Evolutionary conservation across 2,329 filamentous ascomycete species (phyloP), one percentile per base, ranked within the genome.

Genomic region (Fusarium nygamai): DNA sequence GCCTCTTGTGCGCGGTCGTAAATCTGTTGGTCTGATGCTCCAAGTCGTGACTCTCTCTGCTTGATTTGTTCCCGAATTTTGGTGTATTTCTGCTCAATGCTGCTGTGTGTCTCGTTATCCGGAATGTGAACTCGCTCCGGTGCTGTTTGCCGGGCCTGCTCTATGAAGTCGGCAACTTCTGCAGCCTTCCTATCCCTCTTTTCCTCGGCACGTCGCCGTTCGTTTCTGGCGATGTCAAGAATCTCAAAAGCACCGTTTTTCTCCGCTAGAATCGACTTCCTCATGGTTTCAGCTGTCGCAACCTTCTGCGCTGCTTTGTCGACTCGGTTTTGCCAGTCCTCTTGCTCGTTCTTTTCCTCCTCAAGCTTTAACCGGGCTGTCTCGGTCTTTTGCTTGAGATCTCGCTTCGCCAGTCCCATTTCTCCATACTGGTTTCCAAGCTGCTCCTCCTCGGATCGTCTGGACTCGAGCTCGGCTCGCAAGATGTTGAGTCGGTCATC

Each of bases 21-120:
- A 56, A 94, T 92, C 76, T 94, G 84, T 70, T 92, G 85, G 60
- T 93, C 90, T 27, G 88, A 86, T 59, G 88, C 91, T 31, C 93
- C 92, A 51, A 91, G 83, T 76, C 87, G 85, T 58, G 84, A 83
- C 65, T 90, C 87, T 61, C 89, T 87, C 69, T 86, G 86, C 24
- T 85, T 81, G n/a, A 94, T 82, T 77, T 93, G 90, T 50, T 86
- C 85, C 38, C 83, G 81, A 20, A 95, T 82, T 43, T 86, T 87
- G 3, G 87, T 76, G 66, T 88, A 88, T 78, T 90, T 88, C 61
- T 82, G 84, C 72, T 88, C 85, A 27, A 92, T 85, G 62, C 86
- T 91, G 19, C 83, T 80, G 47, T 87, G 81, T 0, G 91, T 94
- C 78, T 94, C 92, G 10, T 88, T 90, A 61, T 90, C 87, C 9